phyloP scores from a whole-genome alignment of 345 rosid species.

The Cochlearia excelsa region DNA sequence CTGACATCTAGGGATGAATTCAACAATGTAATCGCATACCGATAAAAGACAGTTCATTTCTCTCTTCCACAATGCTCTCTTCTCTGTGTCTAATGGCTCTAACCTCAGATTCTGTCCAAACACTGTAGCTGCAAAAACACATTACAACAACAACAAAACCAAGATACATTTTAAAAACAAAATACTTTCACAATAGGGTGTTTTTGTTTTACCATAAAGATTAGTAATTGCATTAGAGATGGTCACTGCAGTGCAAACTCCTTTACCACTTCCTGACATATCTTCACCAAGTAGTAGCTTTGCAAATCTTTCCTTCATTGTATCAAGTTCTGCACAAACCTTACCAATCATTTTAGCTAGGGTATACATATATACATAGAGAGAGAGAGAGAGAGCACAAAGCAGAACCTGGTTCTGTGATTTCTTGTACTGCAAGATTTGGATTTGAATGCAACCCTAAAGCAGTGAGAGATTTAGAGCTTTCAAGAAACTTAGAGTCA shows the following conservation, averaged over 20 bases:
- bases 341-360: slow-evolving; percentile 8
- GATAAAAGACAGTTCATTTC: slow-evolving; percentile 90
- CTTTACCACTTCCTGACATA: slow-evolving; percentile 97
- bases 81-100: slow-evolving; percentile 79
- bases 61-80: slow-evolving; percentile 79
- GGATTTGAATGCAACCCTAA: slow-evolving; percentile 39
- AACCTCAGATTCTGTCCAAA: slow-evolving; percentile 84
- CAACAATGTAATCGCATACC: slow-evolving; percentile 79
- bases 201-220: slow-evolving; percentile 64
- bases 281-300: slow-evolving; percentile 82
- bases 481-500: slow-evolving; percentile 39
- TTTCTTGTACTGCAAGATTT: slow-evolving; percentile 48
- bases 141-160: neutral
- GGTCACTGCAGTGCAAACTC: slow-evolving; percentile 83
- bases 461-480: slow-evolving; percentile 34
- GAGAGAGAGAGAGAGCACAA: neutral
- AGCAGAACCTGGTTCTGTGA: slow-evolving; percentile 53
- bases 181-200: neutral
- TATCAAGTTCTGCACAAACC: slow-evolving; percentile 54
- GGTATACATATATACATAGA: neutral
- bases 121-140: slow-evolving; percentile 62
- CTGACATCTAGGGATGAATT: slow-evolving; percentile 55
- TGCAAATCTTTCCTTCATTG: slow-evolving; percentile 88
- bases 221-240: slow-evolving; percentile 92
- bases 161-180: too few relatives aligned